Conservation (phyloP, 31 red algal genomes). For the Porphyra umbilicalis region DNA sequence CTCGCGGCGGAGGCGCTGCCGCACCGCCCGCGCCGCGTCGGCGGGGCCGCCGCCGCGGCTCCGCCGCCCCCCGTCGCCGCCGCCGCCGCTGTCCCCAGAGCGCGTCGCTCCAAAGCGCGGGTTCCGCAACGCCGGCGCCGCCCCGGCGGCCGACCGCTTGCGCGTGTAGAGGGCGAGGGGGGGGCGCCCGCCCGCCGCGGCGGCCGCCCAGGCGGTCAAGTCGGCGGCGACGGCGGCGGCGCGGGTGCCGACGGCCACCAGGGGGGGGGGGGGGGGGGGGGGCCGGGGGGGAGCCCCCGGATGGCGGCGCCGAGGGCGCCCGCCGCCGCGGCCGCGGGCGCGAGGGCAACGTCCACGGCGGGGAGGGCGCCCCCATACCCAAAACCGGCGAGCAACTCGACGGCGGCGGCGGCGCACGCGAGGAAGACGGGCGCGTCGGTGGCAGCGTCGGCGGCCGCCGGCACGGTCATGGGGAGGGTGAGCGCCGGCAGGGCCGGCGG, state of each 20-base stretch:
- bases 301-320: not conserved
- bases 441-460: not conserved
- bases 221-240: not conserved
- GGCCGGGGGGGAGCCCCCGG: not conserved
- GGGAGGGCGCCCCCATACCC: not conserved
- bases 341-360: not conserved
- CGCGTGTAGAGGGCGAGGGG: not conserved
- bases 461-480: not conserved
- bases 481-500: not conserved
- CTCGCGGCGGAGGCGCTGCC: not conserved
- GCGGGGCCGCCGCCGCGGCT: not conserved
- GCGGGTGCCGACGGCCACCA: not conserved
- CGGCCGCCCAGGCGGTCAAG: not conserved
- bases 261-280: not conserved
- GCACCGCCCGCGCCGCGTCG: not conserved
- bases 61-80: not conserved
- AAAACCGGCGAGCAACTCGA: not conserved
- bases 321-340: not conserved
- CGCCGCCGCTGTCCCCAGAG: not conserved
- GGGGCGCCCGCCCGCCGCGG: not conserved
- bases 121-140: not conserved
- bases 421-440: not conserved
- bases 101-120: not conserved
- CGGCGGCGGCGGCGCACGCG: not conserved
- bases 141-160: not conserved